These are phyloP conservation scores for Botrytis paeoniae DNA, from an alignment of 2,329 filamentous ascomycete species.

Conservation along the genomic window DNA sequence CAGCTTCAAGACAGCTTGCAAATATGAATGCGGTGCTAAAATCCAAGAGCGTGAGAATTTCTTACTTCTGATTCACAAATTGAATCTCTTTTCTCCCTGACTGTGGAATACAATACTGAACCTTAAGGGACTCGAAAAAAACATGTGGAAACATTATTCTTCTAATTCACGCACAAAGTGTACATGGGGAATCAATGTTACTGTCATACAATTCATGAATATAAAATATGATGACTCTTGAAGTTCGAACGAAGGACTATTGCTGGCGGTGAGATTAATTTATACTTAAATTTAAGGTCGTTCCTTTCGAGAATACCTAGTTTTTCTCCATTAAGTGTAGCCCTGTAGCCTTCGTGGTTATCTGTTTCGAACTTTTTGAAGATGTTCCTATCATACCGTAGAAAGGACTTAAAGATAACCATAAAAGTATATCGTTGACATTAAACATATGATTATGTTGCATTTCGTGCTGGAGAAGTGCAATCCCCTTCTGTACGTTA, in stretches of 20 bases:
- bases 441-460: not conserved
- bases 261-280: not conserved
- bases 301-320: not conserved
- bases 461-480: not conserved
- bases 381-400: not conserved
- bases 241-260: not conserved
- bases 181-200: not conserved
- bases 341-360: not conserved
- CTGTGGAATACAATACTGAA: not conserved
- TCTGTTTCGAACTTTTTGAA: not conserved
- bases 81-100: not conserved
- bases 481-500: not conserved
- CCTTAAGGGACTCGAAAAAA: not conserved
- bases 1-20: not conserved
- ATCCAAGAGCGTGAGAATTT: not conserved
- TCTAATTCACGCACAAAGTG: not conserved
- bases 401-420: not conserved
- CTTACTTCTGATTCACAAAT: not conserved
- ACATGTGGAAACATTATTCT: not conserved
- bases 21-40: not conserved
- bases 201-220: not conserved
- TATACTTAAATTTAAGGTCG: not conserved
- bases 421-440: not conserved
- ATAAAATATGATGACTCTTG: not conserved
- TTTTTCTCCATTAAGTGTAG: not conserved